These are phyloP conservation scores for Epichloe brachyelytri DNA, from an alignment of 2,329 filamentous ascomycete species.

Conservation along the genomic window DNA sequence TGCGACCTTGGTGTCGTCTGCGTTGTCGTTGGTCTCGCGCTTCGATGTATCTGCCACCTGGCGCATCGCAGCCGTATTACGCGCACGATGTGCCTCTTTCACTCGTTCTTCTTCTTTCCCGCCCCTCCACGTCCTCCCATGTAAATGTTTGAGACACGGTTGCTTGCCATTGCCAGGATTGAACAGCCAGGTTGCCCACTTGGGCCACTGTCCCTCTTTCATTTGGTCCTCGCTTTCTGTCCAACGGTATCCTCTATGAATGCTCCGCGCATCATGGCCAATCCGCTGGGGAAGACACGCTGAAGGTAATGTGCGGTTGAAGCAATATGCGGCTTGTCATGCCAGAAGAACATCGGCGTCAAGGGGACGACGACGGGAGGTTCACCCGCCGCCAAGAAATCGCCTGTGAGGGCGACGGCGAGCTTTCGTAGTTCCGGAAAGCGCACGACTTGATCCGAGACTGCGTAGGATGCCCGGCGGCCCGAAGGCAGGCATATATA, in stretches of 20 bases:
- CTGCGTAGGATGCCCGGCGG: constrained; percentile 38
- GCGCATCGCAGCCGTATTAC: neutral
- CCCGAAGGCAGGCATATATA: constrained; percentile 41
- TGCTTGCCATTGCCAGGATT: constrained; percentile 33
- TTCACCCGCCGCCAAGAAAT: constrained; percentile 17
- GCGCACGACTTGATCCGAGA: constrained; percentile 29
- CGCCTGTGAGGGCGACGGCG: constrained; percentile 28
- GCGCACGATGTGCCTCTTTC: neutral
- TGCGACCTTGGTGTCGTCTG: neutral
- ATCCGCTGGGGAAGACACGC: constrained; percentile 34
- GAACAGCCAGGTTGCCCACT: constrained; percentile 44
- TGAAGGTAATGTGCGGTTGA: constrained; percentile 35
- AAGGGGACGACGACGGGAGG: constrained; percentile 23
- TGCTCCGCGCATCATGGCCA: constrained; percentile 36
- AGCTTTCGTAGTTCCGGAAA: constrained; percentile 29
- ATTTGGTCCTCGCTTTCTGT: constrained; percentile 41
- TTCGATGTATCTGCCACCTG: neutral
- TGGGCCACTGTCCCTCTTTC: constrained; percentile 37
- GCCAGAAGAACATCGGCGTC: constrained; percentile 46
- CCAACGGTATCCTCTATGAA: constrained; percentile 46
- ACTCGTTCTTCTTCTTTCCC: constrained; percentile 7
- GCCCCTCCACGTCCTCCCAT: constrained; percentile 38
- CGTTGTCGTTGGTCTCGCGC: neutral
- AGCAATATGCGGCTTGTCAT: constrained; percentile 43
- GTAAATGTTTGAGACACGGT: constrained; percentile 35